Evolutionary conservation across 148 eudicot genomes (phyloP).

Genomic region (Nyssa sinensis): DNA sequence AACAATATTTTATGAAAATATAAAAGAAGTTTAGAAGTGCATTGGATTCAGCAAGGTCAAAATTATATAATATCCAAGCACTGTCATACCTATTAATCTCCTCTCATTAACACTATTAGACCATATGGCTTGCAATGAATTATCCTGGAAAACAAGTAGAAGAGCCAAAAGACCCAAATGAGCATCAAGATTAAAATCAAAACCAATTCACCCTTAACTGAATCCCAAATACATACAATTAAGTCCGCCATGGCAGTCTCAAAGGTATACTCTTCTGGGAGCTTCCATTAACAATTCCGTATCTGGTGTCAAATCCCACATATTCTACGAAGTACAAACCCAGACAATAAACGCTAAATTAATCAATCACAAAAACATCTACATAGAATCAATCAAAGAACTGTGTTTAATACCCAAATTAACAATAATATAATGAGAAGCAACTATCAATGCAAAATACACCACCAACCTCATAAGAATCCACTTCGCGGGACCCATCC

Average conservation of each 20-base stretch:
- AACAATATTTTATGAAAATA: neutral
- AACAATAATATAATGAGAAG: neutral
- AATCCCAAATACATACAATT: slow-evolving; percentile 44
- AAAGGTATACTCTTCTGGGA: slow-evolving; percentile 68
- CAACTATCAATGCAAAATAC: neutral
- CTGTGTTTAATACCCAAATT: neutral
- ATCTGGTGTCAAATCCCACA: slow-evolving; percentile 93
- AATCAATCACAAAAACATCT: neutral
- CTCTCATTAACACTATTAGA: slow-evolving; percentile 33
- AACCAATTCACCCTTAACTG: neutral
- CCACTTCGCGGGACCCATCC: slow-evolving; percentile 56
- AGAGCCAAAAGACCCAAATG: neutral
- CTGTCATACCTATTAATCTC: slow-evolving; percentile 45
- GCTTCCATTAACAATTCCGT: slow-evolving; percentile 62
- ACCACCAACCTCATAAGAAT: slow-evolving; percentile 51
- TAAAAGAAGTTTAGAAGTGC: neutral
- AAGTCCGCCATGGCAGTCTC: slow-evolving; percentile 81
- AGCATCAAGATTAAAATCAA: neutral
- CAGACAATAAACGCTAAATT: neutral
- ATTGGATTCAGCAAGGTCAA: neutral
- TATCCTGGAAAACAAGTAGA: slow-evolving; percentile 49
- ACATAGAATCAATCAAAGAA: neutral
- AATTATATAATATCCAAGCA: neutral
- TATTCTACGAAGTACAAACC: slow-evolving; percentile 50
- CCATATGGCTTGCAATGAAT: slow-evolving; percentile 89